phyloP scores from a whole-genome alignment of 192 early-diverging fungal species.

The Oehlia diaphana region DNA sequence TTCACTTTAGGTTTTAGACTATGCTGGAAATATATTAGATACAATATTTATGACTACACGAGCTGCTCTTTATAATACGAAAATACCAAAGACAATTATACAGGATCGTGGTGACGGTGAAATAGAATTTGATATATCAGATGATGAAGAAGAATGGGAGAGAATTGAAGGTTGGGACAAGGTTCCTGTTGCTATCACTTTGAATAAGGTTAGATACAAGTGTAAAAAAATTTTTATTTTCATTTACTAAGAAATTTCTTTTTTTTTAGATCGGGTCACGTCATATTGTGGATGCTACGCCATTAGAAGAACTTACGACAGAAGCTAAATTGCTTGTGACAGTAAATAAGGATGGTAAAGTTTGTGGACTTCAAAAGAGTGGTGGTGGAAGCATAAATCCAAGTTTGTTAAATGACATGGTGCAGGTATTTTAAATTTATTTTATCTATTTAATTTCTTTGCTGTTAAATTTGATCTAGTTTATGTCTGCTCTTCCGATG shows the following conservation, averaged over 20 bases:
- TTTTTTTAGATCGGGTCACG: conserved; percentile 70
- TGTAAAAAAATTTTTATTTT: not conserved
- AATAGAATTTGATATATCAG: conserved; percentile 90
- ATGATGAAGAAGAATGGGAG: conserved; percentile 84
- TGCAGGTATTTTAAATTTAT: conserved; percentile 51
- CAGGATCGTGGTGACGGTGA: conserved; percentile 78
- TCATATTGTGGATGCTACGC: conserved; percentile 85
- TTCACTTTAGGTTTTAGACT: conserved; percentile 67
- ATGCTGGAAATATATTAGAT: conserved; percentile 86
- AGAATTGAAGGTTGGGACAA: conserved; percentile 72
- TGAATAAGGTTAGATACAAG: conserved; percentile 67
- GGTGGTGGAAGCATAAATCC: conserved; percentile 75
- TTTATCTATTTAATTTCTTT: not conserved
- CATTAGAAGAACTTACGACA: conserved; percentile 87
- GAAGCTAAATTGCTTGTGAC: conserved; percentile 77
- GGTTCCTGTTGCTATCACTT: conserved; percentile 81
- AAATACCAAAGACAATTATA: conserved; percentile 80
- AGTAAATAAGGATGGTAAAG: conserved; percentile 75
- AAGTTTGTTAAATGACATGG: conserved; percentile 75
- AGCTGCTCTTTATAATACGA: conserved; percentile 87
- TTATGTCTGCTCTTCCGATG: not conserved
- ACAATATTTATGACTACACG: conserved; percentile 81
- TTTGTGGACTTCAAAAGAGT: conserved; percentile 88
- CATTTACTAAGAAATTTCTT: not conserved
- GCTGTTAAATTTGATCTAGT: not conserved